Conservation (phyloP, 75 land plant genomes). For the Pinus albicaulis region DNA sequence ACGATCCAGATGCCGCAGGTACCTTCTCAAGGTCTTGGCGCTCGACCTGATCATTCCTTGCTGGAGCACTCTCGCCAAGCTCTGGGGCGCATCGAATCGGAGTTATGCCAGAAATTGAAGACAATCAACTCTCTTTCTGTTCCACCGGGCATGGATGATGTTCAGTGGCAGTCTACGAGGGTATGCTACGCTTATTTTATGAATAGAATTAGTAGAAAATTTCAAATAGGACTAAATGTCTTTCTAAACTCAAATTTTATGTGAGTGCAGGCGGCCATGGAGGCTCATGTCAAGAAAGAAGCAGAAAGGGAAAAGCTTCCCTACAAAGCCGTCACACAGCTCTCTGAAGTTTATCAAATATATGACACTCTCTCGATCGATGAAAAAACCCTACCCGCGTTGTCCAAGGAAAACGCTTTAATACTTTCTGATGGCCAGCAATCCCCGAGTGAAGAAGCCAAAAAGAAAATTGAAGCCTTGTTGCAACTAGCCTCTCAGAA, state of each 20-base stretch:
- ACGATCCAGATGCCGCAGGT: background rate
- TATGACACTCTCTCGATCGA: background rate
- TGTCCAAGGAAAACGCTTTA: background rate
- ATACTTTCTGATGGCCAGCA: background rate
- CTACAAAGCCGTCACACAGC: background rate
- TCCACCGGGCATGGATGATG: background rate
- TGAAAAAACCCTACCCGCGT: background rate
- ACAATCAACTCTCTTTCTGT: background rate
- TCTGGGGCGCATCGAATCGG: background rate
- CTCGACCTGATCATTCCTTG: background rate
- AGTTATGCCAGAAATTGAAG: background rate
- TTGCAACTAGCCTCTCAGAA: background rate
- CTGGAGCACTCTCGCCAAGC: background rate
- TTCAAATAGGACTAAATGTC: no score
- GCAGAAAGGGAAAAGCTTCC: background rate
- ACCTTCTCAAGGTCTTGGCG: background rate
- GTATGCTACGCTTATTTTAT: background rate
- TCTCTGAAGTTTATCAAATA: background rate
- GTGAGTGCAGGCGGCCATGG: background rate
- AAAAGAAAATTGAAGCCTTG: background rate
- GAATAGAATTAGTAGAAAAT: background rate
- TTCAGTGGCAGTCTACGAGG: background rate
- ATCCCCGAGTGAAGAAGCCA: background rate
- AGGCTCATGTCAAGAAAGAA: background rate
- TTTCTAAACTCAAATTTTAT: background rate